A percentile compares a stretch with the other conserved stretches of the same genome.
phyloP scores from a whole-genome alignment of 148 eudicot genomes.

The Heliamphora exappendiculata region DNA sequence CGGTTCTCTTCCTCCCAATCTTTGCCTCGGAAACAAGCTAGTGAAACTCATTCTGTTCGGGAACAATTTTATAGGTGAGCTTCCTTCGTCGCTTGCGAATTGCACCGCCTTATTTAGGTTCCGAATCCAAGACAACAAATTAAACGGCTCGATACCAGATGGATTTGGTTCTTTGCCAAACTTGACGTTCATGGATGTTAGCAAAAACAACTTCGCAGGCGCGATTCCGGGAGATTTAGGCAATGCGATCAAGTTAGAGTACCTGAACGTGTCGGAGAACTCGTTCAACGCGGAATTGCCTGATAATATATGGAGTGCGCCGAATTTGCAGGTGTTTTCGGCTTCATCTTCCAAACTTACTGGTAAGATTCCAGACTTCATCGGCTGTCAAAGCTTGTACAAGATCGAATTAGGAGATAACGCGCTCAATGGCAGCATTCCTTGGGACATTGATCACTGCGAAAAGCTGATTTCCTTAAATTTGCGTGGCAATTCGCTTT shows the following conservation, averaged over 20 bases:
- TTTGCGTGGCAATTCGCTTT: conserved; percentile 46
- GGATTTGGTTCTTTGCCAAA: conserved; percentile 66
- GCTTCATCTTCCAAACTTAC: conserved; percentile 39
- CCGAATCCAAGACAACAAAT: conserved; percentile 49
- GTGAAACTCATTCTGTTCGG: conserved; percentile 58
- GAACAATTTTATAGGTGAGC: conserved; percentile 39
- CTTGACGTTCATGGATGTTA: conserved; percentile 52
- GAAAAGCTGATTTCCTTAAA: conserved; percentile 58
- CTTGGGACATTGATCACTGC: conserved; percentile 81
- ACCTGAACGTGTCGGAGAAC: conserved; percentile 60
- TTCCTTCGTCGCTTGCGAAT: conserved; percentile 58
- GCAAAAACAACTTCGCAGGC: conserved; percentile 62
- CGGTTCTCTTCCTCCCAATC: conserved; percentile 56
- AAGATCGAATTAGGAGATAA: conserved; percentile 73
- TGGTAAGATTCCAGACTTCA: conserved; percentile 70
- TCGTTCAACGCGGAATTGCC: conserved; percentile 46
- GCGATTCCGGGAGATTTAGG: conserved; percentile 60
- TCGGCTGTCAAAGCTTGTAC: conserved; percentile 62
- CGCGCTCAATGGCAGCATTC: conserved; percentile 53
- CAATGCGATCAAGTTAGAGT: conserved; percentile 40
- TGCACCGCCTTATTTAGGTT: conserved; percentile 60
- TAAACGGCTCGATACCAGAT: conserved; percentile 59
- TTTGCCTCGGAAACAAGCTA: conserved; percentile 57
- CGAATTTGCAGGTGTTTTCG: conserved; percentile 58
- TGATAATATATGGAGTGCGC: conserved; percentile 60